Percentiles rank a stretch among this genome's conserved stretches.
Evolutionary conservation across 2,329 filamentous ascomycete genomes (phyloP).

Genomic region (Apiospora kogelbergensis): DNA sequence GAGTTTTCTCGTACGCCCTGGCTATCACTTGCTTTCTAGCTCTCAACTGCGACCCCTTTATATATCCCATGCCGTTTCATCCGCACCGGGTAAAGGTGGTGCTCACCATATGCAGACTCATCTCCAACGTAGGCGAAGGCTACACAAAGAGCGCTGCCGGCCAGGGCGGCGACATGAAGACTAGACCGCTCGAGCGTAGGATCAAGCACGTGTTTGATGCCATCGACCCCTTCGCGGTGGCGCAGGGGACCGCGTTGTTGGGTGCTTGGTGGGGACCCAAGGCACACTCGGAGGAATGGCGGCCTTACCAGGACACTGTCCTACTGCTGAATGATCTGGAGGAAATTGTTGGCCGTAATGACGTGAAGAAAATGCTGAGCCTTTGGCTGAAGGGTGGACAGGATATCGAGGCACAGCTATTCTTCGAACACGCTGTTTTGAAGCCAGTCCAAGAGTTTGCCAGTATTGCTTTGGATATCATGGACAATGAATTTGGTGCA

Average conservation of each 20-base stretch:
- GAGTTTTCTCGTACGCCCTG: constrained; percentile 44
- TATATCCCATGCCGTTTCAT: constrained; percentile 49
- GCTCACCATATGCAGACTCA: constrained; percentile 50
- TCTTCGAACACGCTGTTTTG: constrained; percentile 51
- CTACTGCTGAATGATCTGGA: constrained; percentile 51
- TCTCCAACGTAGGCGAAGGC: constrained; percentile 48
- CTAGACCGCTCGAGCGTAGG: constrained; percentile 7
- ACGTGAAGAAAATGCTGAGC: constrained; percentile 43
- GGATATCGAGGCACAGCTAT: constrained; percentile 39
- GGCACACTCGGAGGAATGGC: constrained; percentile 47
- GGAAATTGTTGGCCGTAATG: constrained; percentile 44
- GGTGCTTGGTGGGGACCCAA: constrained; percentile 41
- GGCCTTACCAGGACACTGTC: constrained; percentile 41
- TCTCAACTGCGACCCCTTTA: constrained; percentile 49
- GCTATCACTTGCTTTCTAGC: constrained; percentile 48
- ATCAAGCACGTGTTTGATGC: constrained; percentile 34
- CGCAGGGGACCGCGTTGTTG: constrained; percentile 53
- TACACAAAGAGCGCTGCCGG: constrained; percentile 22
- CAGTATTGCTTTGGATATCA: constrained; percentile 42
- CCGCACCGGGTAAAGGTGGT: constrained; percentile 50
- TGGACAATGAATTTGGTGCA: constrained; percentile 40
- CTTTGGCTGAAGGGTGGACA: constrained; percentile 44
- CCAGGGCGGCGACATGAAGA: background rate
- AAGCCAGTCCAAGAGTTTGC: constrained; percentile 48
- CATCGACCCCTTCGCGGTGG: constrained; percentile 53